Conservation (phyloP, 345 rosid species). For the Syzygium aqueum region DNA sequence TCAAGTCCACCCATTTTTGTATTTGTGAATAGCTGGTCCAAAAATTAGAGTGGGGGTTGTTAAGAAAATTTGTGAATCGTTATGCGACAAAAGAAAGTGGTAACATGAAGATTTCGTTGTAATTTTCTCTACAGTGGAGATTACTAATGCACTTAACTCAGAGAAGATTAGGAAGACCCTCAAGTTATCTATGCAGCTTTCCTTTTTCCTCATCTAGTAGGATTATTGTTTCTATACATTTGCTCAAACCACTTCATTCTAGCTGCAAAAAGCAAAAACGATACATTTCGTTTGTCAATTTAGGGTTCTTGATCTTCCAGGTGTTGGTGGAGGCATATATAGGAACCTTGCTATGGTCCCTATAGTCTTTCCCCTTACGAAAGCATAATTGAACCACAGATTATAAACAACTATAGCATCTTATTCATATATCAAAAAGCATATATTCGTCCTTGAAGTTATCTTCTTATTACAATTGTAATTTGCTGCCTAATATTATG, state of each 20-base stretch:
- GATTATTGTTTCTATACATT: not conserved
- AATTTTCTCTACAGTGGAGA: accelerated
- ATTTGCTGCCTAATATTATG: no score
- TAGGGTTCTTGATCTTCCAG: not conserved
- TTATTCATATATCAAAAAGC: not conserved
- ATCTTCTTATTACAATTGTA: not conserved
- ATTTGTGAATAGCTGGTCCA: not conserved
- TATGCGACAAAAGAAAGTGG: not conserved
- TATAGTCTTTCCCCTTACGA: not conserved
- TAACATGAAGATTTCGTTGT: not conserved
- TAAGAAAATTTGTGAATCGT: not conserved
- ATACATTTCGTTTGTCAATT: not conserved
- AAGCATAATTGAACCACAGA: not conserved
- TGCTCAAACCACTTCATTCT: not conserved
- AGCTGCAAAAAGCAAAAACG: not conserved
- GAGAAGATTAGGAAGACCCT: no score
- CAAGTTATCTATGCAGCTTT: no score
- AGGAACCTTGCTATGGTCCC: not conserved
- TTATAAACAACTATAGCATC: not conserved
- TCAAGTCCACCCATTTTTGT: not conserved
- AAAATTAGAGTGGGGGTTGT: not conserved
- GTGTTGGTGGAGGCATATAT: not conserved
- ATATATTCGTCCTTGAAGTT: not conserved
- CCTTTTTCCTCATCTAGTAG: not conserved
- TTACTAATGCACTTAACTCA: no score